Conservation (phyloP, 2,329 filamentous ascomycete genomes). For the Exophiala dermatitidis region DNA sequence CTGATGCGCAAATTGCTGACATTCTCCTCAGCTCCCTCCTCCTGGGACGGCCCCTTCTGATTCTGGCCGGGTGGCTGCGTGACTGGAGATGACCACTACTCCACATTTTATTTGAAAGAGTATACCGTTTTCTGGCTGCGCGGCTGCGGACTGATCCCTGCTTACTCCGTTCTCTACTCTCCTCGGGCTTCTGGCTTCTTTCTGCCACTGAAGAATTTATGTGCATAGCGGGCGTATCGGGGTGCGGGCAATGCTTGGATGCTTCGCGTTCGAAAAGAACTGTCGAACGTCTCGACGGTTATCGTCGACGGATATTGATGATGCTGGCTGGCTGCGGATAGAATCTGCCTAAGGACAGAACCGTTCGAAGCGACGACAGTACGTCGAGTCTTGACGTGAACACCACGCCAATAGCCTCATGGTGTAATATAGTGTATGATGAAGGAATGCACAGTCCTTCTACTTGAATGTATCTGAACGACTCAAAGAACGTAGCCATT, state of each 20-base stretch:
- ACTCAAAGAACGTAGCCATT: not conserved
- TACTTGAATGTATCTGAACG: not conserved
- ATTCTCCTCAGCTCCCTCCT: conserved; percentile 25
- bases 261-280: not conserved
- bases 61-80: conserved; percentile 26
- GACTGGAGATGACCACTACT: conserved; percentile 24
- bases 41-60: conserved; percentile 26
- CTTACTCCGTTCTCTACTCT: conserved; percentile 23
- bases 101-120: conserved; percentile 22
- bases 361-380: not conserved
- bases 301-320: not conserved
- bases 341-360: not conserved
- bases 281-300: not conserved
- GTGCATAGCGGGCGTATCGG: conserved; percentile 23
- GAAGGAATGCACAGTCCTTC: conserved; percentile 3
- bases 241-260: conserved; percentile 6
- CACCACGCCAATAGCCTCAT: not conserved
- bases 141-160: not conserved
- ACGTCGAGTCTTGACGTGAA: conserved; percentile 1
- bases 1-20: conserved; percentile 2
- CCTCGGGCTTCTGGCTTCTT: conserved; percentile 12
- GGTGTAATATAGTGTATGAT: conserved; percentile 21
- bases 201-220: conserved; percentile 4
- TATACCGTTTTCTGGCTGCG: conserved; percentile 15
- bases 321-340: conserved; percentile 1